Base-by-base conservation (phyloP, 208 protist genomes). In the Leptomonas seymouri region DNA sequence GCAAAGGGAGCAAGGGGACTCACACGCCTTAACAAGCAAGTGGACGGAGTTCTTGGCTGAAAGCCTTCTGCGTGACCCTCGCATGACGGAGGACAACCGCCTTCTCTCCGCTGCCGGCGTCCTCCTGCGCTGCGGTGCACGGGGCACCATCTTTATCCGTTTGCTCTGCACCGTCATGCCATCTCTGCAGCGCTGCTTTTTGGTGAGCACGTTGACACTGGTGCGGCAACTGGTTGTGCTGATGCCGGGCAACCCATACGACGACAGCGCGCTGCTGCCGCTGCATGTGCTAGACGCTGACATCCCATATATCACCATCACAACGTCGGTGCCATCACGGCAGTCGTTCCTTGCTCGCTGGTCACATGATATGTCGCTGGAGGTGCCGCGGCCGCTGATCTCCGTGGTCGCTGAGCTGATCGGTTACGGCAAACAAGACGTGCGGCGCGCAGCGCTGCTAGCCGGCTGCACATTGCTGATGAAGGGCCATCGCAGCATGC, bases 211-310 rank as follows among this genome's bases (percentile, higher is more conserved):
- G 39, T 64, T 87, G 27, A 76, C 74, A 23, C 45, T 90, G 30
- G 60, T 85, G 20, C 82, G 85, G 27, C 80, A 87, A 64, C 20
- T 82, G 34, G 71, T 85, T 28, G 31, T 71, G 41, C 73, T 90
- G 31, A 60, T 53, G 21, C 63, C 68, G 39, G 71, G 71, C 61
- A 70, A 74, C 36, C 62, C 65, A 8, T 68, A 55, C 27, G 85
- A 90, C 54, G 76, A 90, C 76, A 77, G 76, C 60, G 69, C 67
- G 21, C 55, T 80, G 49, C 65, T 82, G n/a, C 67, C 68, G 1
- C 57, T 78, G 30, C 50, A 55, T 18, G 25, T 71, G 34, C 44
- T 71, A 50, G 73, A 68, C 50, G 51, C 55, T 14, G 78, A 87
- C 23, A n/a, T 61, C 27, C 71, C 73, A 15, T 36, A 46, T 46